phyloP scores from a whole-genome alignment of 192 early-diverging fungal genomes.

The Backusella psychrophila region DNA sequence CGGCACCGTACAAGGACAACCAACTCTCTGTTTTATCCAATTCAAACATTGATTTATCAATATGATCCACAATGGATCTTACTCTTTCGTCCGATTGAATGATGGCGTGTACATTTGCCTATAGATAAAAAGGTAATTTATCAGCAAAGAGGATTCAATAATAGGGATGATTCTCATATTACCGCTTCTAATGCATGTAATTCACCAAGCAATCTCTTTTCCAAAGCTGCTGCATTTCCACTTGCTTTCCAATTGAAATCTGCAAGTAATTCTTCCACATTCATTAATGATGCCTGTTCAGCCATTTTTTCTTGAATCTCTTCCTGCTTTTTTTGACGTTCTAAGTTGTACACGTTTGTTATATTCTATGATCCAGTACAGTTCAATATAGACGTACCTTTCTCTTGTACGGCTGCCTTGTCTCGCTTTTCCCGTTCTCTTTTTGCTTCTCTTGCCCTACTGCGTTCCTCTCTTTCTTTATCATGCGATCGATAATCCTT shows the following conservation, averaged over 20 bases:
- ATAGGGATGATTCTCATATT: background rate
- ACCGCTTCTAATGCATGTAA: conserved; percentile 82
- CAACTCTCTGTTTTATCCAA: conserved; percentile 86
- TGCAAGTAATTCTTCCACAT: conserved; percentile 71
- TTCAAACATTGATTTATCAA: conserved; percentile 81
- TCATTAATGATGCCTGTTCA: conserved; percentile 70
- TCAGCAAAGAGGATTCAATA: too few relatives aligned
- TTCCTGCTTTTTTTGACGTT: conserved; percentile 17
- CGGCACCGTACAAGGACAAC: conserved; percentile 80
- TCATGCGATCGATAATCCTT: background rate
- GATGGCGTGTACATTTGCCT: conserved; percentile 94
- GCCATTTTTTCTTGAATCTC: conserved; percentile 37
- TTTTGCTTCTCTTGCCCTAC: conserved; percentile 16
- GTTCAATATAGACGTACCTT: background rate
- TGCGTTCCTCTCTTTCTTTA: conserved; percentile 16
- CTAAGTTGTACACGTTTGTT: background rate
- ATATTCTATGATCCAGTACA: too few relatives aligned
- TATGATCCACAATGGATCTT: conserved; percentile 69
- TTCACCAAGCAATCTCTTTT: conserved; percentile 80
- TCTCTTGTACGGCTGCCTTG: background rate
- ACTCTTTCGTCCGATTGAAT: conserved; percentile 90
- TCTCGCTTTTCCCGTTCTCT: conserved; percentile 24
- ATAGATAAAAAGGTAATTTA: background rate
- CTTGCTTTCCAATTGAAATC: conserved; percentile 91
- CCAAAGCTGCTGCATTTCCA: conserved; percentile 85